These are phyloP conservation scores for Spirogloea muscicola DNA, from an alignment of 139 green algal genomes.

Conservation along the genomic window DNA sequence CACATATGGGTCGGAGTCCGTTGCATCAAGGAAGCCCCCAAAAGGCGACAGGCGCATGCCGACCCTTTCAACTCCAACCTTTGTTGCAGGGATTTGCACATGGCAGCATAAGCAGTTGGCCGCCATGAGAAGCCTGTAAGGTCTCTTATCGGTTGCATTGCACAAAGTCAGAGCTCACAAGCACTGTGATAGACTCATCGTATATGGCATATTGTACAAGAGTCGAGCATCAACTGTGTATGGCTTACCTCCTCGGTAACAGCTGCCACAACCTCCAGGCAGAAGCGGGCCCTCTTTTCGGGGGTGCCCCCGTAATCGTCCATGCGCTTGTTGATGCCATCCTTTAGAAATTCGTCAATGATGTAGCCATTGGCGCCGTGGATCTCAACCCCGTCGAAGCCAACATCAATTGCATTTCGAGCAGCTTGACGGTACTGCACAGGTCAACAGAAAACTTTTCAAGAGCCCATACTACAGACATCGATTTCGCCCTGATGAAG, in stretches of 20 bases:
- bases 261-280: conserved; percentile 48
- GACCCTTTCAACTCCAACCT: conserved; percentile 58
- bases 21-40: conserved; percentile 50
- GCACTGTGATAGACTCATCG: too few species aligned
- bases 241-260: conserved; percentile 27
- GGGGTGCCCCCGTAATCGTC: conserved; percentile 37
- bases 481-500: too few species aligned
- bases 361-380: conserved; percentile 61
- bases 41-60: conserved; percentile 72
- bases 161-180: too few species aligned
- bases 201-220: too few species aligned
- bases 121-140: too few species aligned
- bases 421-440: conserved; percentile 38
- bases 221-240: too few species aligned
- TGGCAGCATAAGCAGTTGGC: too few species aligned
- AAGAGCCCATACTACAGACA: too few species aligned
- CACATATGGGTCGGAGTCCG: conserved; percentile 33
- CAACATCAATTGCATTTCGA: conserved; percentile 26
- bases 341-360: conserved; percentile 49
- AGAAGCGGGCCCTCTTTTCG: conserved; percentile 19
- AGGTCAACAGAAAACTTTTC: too few species aligned
- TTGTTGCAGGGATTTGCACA: too few species aligned
- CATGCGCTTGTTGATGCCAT: conserved; percentile 27
- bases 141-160: too few species aligned
- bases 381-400: conserved; percentile 58